These are phyloP conservation scores for Phtheirospermum japonicum DNA, from an alignment of 257 asterid species.

Conservation along the genomic window DNA sequence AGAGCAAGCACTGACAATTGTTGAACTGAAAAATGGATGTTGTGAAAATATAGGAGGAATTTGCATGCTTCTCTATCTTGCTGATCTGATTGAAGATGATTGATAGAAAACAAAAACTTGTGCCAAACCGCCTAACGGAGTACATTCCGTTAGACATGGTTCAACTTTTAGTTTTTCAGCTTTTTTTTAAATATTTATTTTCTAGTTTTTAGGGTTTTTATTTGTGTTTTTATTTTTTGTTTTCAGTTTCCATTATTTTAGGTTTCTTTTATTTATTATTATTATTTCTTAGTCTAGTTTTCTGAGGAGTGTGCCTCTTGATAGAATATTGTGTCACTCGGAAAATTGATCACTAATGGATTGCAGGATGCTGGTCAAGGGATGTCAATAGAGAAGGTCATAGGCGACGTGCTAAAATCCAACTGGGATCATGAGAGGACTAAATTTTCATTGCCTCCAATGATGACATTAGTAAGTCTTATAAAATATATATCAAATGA, in stretches of 20 bases:
- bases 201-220: no score
- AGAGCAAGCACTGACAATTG: slow-evolving; percentile 5
- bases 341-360: slow-evolving; percentile 18
- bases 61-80: no score
- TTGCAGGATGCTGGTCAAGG: slow-evolving; percentile 65
- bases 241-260: no score
- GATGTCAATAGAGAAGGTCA: slow-evolving; percentile 56
- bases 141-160: no score
- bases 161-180: no score
- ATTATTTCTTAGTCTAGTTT: no score
- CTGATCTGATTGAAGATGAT: slow-evolving; percentile 1
- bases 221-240: no score
- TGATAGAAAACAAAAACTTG: no score
- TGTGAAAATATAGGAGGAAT: slow-evolving; percentile 3
- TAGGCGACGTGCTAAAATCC: slow-evolving; percentile 63
- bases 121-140: no score
- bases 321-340: background rate
- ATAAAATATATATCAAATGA: slow-evolving; percentile 6
- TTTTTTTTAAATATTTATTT: no score
- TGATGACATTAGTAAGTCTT: slow-evolving; percentile 84
- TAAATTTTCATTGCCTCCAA: slow-evolving; percentile 85
- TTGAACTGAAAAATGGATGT: background rate
- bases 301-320: no score
- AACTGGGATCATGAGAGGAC: slow-evolving; percentile 96
- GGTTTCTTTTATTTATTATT: no score